These are phyloP conservation scores for Cytospora piceae DNA, from an alignment of 2,329 filamentous ascomycete species.

Conservation along the genomic window DNA sequence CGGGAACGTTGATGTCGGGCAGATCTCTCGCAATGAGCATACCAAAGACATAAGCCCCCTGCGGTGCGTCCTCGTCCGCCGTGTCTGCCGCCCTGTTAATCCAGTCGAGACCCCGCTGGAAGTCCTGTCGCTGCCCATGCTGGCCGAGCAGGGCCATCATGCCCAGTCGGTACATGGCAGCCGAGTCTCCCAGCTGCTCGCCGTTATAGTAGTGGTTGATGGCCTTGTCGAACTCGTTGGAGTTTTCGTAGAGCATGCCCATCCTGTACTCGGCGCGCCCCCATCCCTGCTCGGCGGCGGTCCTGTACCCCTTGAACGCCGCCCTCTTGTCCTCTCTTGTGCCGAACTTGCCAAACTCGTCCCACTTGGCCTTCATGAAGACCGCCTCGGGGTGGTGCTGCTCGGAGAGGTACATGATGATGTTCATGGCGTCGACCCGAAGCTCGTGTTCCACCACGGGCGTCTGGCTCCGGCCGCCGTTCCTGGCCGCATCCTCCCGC, in stretches of 20 bases:
- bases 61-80: slow-evolving; percentile 94
- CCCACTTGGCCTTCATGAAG: slow-evolving; percentile 94
- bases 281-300: slow-evolving; percentile 85
- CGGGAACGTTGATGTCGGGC: slow-evolving; percentile 84
- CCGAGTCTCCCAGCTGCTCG: slow-evolving; percentile 80
- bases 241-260: slow-evolving; percentile 97
- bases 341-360: slow-evolving; percentile 97
- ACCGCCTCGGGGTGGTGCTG: slow-evolving; percentile 92
- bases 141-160: slow-evolving; percentile 98
- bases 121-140: slow-evolving; percentile 87
- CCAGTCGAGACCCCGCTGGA: slow-evolving; percentile 74
- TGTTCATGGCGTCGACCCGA: slow-evolving; percentile 85
- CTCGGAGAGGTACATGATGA: slow-evolving; percentile 85
- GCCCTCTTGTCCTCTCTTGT: slow-evolving; percentile 91
- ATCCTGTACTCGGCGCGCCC: slow-evolving; percentile 92
- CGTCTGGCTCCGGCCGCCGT: slow-evolving; percentile 68
- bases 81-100: slow-evolving; percentile 82
- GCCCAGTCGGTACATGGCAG: slow-evolving; percentile 81
- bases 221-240: slow-evolving; percentile 88
- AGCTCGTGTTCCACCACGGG: slow-evolving; percentile 89
- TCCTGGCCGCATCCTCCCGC: slow-evolving; percentile 55
- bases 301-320: slow-evolving; percentile 83
- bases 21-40: slow-evolving; percentile 92
- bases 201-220: slow-evolving; percentile 88
- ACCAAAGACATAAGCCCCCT: slow-evolving; percentile 92